A percentile compares a stretch with the other conserved stretches of the same genome.
Conservation (phyloP, 108 stramenopile genomes). For the Fistulifera solaris region DNA sequence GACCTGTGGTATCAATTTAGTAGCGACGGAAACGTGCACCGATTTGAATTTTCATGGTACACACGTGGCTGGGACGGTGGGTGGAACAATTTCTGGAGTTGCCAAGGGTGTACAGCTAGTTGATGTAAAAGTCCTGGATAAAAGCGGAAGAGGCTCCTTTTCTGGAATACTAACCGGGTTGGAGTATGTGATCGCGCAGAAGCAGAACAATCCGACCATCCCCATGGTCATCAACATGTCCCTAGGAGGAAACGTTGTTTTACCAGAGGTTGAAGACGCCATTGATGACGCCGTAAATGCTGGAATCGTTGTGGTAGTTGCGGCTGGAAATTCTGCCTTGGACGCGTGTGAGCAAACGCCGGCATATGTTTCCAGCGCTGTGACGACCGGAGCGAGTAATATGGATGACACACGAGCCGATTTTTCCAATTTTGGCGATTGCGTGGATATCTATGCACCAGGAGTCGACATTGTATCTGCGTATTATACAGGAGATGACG, state of each 20-base stretch:
- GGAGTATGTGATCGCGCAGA: background rate
- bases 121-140: slow-evolving; percentile 15
- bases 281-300: background rate
- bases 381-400: background rate
- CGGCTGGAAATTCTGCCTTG: background rate
- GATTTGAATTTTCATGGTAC: slow-evolving; percentile 35
- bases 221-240: background rate
- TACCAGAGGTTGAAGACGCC: background rate
- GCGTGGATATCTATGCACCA: slow-evolving; percentile 1
- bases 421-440: slow-evolving; percentile 2
- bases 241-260: background rate
- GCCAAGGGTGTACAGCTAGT: slow-evolving; percentile 11
- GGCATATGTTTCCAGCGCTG: background rate
- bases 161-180: background rate
- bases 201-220: background rate
- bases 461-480: background rate
- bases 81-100: slow-evolving; percentile 5
- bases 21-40: background rate
- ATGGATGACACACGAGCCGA: background rate
- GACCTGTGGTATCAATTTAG: background rate
- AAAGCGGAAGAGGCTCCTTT: background rate
- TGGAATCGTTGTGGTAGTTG: background rate
- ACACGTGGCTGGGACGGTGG: slow-evolving; percentile 41
- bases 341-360: slow-evolving; percentile 2
- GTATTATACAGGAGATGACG: background rate